Conservation (phyloP, 768 basidiomycete genomes). For the Tulasnella sp. region DNA sequence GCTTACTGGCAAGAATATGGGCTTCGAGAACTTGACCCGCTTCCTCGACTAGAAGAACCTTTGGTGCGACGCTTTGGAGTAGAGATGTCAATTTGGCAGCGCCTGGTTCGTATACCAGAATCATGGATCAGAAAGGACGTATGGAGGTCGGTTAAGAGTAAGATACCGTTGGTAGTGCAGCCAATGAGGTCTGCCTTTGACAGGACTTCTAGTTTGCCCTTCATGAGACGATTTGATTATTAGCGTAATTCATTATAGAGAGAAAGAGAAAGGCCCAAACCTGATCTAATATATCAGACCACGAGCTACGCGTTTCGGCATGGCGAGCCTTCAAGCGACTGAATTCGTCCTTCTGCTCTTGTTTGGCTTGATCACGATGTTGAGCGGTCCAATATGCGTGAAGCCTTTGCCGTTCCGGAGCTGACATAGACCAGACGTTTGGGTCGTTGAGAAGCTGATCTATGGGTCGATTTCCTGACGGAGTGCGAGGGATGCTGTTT, state of each 20-base stretch:
- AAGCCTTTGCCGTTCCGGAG: constrained; percentile 47
- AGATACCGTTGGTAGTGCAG: constrained; percentile 68
- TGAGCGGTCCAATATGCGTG: constrained; percentile 49
- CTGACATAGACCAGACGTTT: constrained; percentile 55
- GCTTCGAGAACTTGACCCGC: constrained; percentile 81
- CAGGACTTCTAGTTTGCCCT: constrained; percentile 59
- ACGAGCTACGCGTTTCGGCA: constrained; percentile 41
- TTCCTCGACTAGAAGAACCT: constrained; percentile 69
- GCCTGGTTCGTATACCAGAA: constrained; percentile 41
- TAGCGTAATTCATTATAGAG: not conserved
- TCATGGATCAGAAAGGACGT: not conserved
- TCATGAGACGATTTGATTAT: not conserved
- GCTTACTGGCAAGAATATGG: constrained; percentile 51
- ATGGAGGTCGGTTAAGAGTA: not conserved
- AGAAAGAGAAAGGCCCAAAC: not conserved
- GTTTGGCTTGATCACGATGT: constrained; percentile 40
- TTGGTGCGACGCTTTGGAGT: constrained; percentile 57
- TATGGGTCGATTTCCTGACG: constrained; percentile 38
- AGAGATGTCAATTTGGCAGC: constrained; percentile 63
- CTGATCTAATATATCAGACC: constrained; percentile 31
- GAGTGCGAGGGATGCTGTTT: not conserved
- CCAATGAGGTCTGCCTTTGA: constrained; percentile 59
- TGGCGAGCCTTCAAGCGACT: constrained; percentile 43
- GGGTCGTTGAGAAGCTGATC: constrained; percentile 39
- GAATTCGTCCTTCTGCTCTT: constrained; percentile 44